Base-by-base conservation (phyloP, 2,329 filamentous ascomycete species). In the Monosporascus ibericus region DNA sequence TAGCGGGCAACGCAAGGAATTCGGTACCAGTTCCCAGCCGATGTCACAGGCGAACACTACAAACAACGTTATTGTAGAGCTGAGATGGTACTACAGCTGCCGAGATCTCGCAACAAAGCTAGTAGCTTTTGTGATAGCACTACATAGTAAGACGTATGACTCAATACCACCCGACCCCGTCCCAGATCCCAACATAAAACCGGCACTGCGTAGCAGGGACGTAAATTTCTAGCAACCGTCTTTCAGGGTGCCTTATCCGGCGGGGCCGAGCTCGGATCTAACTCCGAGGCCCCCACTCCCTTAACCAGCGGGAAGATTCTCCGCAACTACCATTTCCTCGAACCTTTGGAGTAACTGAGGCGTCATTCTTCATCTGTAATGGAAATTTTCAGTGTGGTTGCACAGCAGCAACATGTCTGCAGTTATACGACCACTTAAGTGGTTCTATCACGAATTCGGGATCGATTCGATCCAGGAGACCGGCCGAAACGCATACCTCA, bases 401-500 rank as follows among this genome's bases (percentile, higher is more conserved):
- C 6, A 42, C 22, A 18, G 18, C n/a, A 4, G 18, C 22, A 48
- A 38, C 3, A 66, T 68, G 64, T 58, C 58, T 8, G 55, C 48
- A 42, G 54, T 61, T 15, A 5, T 54, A 24, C 55, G 52, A 24
- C 44, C 60, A 14, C 17, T 66, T 27, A 58, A 54, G 39, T 69
- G 65, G 66, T 64, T 69, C 51, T 76, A 72, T 55, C 69, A 70
- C 42, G 75, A 77, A 62, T 78, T 77, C 39, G 78, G 78, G 24
- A 63, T 80, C 36, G 66, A 65, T 15, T 75, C 77, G 1, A 67
- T 81, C 17, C 70, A 73, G 57, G 46, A 58, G 44, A 72, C 76
- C 4, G 77, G 77, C 51, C 66, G 60, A 14, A 75, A 82, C 70
- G 77, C 78, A 48, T 75, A 71, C 61, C 69, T 82, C 42, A 73